Conservation (phyloP, 495 filamentous ascomycete species). For the Neurospora sp. region DNA sequence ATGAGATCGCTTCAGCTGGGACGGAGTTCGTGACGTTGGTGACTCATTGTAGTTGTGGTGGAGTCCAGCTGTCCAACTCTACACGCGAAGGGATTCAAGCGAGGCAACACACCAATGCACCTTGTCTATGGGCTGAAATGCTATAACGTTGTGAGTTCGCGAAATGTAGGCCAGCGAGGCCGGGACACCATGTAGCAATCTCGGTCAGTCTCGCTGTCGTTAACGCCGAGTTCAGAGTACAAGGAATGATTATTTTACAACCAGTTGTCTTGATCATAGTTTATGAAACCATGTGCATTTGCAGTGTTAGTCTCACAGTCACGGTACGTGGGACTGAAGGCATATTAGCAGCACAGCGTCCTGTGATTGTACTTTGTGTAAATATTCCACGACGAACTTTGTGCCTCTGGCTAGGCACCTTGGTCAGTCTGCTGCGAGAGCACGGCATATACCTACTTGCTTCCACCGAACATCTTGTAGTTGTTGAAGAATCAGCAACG, state of each 20-base stretch:
- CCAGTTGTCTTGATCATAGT: too few species aligned
- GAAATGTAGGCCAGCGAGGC: background rate
- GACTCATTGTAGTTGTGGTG: background rate
- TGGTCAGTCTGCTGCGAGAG: background rate
- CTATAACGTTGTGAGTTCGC: background rate
- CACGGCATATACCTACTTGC: background rate
- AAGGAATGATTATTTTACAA: background rate
- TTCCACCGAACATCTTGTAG: background rate
- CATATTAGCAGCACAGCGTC: background rate
- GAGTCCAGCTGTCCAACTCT: background rate
- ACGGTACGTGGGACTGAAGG: background rate
- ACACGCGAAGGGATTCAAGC: background rate
- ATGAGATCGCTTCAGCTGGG: background rate
- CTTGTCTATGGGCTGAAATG: background rate
- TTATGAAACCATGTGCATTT: background rate
- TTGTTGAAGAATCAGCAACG: background rate
- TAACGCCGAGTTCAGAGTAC: background rate
- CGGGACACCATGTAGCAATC: background rate
- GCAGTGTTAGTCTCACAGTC: background rate
- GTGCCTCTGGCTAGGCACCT: background rate
- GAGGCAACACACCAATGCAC: background rate
- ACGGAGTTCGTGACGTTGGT: background rate
- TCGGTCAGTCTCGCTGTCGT: background rate
- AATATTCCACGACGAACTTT: background rate
- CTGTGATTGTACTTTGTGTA: background rate